These are phyloP conservation scores for Calendula officinalis DNA, from an alignment of 129 eudicot species.

Conservation along the genomic window DNA sequence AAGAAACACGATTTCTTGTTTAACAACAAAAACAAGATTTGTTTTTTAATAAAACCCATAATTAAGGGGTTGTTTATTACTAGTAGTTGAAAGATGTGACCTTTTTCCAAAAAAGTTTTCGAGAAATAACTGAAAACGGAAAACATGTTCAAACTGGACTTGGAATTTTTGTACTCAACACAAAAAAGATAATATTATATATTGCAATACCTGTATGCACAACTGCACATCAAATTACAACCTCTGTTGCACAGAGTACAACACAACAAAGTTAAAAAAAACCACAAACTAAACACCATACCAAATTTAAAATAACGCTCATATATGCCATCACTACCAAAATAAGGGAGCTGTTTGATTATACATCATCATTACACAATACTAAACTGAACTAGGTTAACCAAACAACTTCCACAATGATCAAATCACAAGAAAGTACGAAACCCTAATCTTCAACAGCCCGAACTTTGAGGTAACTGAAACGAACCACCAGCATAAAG, in stretches of 20 bases:
- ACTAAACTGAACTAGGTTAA: no score
- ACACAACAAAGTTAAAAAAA: neutral
- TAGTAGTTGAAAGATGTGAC: no score
- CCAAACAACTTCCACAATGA: slow-evolving; percentile 4
- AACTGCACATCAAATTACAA: slow-evolving; percentile 8
- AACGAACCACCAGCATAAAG: no score
- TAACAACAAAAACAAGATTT: no score
- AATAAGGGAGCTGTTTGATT: slow-evolving; percentile 15
- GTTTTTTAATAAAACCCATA: no score
- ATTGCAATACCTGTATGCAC: slow-evolving; percentile 8
- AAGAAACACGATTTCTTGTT: no score
- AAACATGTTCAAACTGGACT: no score
- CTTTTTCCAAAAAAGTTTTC: no score
- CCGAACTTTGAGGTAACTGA: slow-evolving; percentile 41
- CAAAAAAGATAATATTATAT: neutral
- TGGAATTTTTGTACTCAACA: neutral
- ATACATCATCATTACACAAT: slow-evolving; percentile 18
- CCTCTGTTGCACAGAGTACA: slow-evolving; percentile 17
- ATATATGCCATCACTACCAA: slow-evolving; percentile 16
- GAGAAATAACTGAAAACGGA: no score
- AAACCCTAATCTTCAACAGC: slow-evolving; percentile 31
- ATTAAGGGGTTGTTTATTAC: no score
- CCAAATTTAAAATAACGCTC: slow-evolving; percentile 10
- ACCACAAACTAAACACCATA: neutral
- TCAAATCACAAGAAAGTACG: neutral